A percentile compares a stretch with the other conserved stretches of the same genome.
These are phyloP conservation scores for Oidium heveae DNA, from an alignment of 2,329 filamentous ascomycete genomes.

Conservation along the genomic window DNA sequence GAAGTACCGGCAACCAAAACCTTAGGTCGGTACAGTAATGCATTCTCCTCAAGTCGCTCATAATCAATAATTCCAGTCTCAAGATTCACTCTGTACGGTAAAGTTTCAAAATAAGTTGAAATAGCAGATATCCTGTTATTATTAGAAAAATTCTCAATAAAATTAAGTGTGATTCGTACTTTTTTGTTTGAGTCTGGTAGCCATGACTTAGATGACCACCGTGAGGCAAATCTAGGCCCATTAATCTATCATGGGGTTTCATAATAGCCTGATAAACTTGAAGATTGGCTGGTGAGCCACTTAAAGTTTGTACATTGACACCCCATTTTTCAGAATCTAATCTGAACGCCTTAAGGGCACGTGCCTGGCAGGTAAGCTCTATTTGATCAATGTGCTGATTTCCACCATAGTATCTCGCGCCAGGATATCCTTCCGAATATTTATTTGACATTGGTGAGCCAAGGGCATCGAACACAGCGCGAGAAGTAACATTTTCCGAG, in stretches of 20 bases:
- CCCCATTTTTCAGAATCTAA: conserved; percentile 76
- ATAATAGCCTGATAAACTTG: conserved; percentile 84
- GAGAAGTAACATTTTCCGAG: conserved; percentile 87
- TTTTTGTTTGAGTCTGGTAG: conserved; percentile 81
- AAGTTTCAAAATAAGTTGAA: conserved; percentile 95
- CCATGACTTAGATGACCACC: conserved; percentile 91
- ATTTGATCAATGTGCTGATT: conserved; percentile 90
- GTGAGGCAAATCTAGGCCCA: conserved; percentile 91
- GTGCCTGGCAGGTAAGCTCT: conserved; percentile 70
- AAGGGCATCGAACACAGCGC: conserved; percentile 72
- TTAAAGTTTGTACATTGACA: conserved; percentile 69
- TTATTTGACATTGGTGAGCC: conserved; percentile 94
- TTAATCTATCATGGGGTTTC: conserved; percentile 78
- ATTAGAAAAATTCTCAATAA: neutral
- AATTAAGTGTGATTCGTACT: conserved; percentile 15
- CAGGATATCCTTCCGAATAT: conserved; percentile 95
- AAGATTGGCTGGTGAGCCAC: conserved; percentile 42
- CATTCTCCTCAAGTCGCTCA: conserved; percentile 65
- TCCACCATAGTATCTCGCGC: conserved; percentile 85
- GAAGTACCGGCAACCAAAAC: conserved; percentile 86
- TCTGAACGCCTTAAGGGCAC: conserved; percentile 69
- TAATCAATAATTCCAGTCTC: conserved; percentile 89
- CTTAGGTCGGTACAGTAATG: conserved; percentile 78
- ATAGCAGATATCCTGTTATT: conserved; percentile 53
- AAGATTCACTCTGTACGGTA: conserved; percentile 82